A percentile compares a stretch with the other conserved stretches of the same genome.
Evolutionary conservation across 192 early-diverging fungal species (phyloP).

Genomic region (Podila verticillata): DNA sequence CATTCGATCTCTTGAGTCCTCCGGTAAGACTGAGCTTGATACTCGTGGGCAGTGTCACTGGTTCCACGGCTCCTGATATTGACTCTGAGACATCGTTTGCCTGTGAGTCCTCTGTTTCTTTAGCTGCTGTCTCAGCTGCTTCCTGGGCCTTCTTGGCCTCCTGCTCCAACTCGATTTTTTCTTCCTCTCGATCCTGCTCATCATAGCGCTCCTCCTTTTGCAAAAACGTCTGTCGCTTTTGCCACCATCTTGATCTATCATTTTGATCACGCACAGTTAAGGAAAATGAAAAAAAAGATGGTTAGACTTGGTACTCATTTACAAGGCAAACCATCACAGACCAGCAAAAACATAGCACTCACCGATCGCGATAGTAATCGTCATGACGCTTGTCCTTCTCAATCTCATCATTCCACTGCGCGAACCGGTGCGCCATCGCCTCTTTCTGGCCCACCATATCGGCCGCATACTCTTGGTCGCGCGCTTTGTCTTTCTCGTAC

Average conservation of each 20-base stretch:
- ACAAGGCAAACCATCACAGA: slow-evolving; percentile 1
- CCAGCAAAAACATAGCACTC: slow-evolving; percentile 9
- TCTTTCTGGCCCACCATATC: slow-evolving; percentile 36
- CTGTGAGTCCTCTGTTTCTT: slow-evolving; percentile 19
- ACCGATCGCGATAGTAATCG: slow-evolving; percentile 84
- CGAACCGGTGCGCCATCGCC: slow-evolving; percentile 55
- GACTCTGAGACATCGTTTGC: slow-evolving; percentile 35
- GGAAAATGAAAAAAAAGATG: background rate
- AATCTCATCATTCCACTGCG: slow-evolving; percentile 79
- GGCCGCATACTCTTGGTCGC: slow-evolving; percentile 54
- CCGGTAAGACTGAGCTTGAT: slow-evolving; percentile 31
- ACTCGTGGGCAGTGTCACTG: slow-evolving; percentile 25
- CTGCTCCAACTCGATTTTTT: slow-evolving; percentile 76
- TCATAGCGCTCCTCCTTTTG: slow-evolving; percentile 47
- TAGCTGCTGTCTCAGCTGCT: slow-evolving; percentile 33
- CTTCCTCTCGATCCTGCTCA: slow-evolving; percentile 67
- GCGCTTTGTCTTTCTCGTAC: slow-evolving; percentile 57
- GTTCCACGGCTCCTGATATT: slow-evolving; percentile 19
- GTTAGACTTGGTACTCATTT: background rate
- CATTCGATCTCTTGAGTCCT: slow-evolving; percentile 16
- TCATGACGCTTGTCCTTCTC: slow-evolving; percentile 68
- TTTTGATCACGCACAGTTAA: background rate
- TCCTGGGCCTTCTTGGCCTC: slow-evolving; percentile 57
- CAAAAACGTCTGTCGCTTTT: slow-evolving; percentile 60
- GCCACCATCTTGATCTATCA: slow-evolving; percentile 77